A percentile compares a stretch with the other conserved stretches of the same genome.
Conservation (phyloP, 768 basidiomycete genomes). For the Tylopilus sp. region DNA sequence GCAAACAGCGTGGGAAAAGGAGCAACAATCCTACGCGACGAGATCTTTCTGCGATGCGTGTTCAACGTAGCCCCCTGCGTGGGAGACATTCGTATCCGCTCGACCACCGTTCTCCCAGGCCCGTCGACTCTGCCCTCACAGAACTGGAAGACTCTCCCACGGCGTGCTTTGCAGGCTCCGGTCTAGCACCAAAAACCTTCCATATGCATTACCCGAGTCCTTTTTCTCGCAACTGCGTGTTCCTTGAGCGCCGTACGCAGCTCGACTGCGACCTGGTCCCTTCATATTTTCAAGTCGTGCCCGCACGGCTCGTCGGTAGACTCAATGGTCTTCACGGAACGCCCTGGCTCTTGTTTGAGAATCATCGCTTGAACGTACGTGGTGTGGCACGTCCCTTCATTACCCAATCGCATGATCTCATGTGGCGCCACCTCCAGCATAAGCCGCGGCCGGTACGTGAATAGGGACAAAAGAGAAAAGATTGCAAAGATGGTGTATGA, state of each 20-base stretch:
- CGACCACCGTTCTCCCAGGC: no score
- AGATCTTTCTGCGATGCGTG: no score
- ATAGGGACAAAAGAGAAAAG: conserved; percentile 89
- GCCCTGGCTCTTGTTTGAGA: conserved; percentile 50
- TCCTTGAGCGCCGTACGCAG: conserved; percentile 76
- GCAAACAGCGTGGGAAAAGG: no score
- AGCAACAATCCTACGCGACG: no score
- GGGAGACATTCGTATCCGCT: no score
- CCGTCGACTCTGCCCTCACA: conserved; percentile 79
- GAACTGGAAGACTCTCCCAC: conserved; percentile 91
- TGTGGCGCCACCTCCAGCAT: conserved; percentile 68
- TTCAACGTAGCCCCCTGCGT: no score
- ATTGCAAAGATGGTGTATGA: conserved; percentile 50
- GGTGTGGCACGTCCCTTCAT: conserved; percentile 72
- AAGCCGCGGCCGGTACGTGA: conserved; percentile 69
- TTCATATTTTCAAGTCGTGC: conserved; percentile 64
- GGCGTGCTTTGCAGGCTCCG: conserved; percentile 85
- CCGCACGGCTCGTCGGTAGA: conserved; percentile 50
- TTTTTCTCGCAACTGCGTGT: conserved; percentile 42
- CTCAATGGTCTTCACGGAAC: conserved; percentile 53
- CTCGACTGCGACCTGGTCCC: conserved; percentile 87
- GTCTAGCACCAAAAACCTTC: conserved; percentile 82
- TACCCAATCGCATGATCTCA: conserved; percentile 77
- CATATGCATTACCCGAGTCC: conserved; percentile 23
- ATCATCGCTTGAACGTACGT: conserved; percentile 64